These are phyloP conservation scores for Eucalyptus regnans DNA, from an alignment of 345 rosid genomes.

Conservation along the genomic window DNA sequence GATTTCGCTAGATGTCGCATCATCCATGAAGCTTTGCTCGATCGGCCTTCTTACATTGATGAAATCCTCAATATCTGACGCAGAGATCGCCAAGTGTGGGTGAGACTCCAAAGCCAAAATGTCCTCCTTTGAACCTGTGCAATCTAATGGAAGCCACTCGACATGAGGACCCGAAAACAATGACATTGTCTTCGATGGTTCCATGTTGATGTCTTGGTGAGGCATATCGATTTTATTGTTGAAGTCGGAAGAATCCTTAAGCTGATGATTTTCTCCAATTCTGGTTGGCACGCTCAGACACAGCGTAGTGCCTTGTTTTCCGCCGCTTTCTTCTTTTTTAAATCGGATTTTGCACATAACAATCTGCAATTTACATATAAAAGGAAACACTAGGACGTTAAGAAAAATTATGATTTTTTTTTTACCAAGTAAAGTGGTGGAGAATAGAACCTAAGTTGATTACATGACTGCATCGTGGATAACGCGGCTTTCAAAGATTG, in stretches of 20 bases:
- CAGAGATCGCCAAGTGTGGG: rapidly evolving
- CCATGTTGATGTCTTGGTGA: not conserved
- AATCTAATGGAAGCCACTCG: not conserved
- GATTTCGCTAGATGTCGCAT: not conserved
- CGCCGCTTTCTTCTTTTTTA: not conserved
- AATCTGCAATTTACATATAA: not conserved
- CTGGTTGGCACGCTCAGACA: not conserved
- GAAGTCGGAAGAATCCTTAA: not conserved
- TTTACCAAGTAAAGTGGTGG: not conserved
- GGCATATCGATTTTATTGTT: not conserved
- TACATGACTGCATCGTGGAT: not conserved
- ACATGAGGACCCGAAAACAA: not conserved
- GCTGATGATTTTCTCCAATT: too few relatives aligned
- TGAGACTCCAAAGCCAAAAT: not conserved
- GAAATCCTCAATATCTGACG: not conserved
- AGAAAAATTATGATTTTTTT: too few relatives aligned
- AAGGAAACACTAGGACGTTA: too few relatives aligned
- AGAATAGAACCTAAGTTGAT: not conserved
- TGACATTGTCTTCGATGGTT: not conserved
- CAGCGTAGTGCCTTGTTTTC: not conserved
- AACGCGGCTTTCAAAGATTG: not conserved
- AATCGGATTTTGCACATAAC: not conserved
- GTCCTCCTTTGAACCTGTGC: not conserved
- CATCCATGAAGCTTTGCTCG: not conserved
- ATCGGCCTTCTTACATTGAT: not conserved